phyloP scores from a whole-genome alignment of 345 rosid species.

The Geranium rotundifolium region DNA sequence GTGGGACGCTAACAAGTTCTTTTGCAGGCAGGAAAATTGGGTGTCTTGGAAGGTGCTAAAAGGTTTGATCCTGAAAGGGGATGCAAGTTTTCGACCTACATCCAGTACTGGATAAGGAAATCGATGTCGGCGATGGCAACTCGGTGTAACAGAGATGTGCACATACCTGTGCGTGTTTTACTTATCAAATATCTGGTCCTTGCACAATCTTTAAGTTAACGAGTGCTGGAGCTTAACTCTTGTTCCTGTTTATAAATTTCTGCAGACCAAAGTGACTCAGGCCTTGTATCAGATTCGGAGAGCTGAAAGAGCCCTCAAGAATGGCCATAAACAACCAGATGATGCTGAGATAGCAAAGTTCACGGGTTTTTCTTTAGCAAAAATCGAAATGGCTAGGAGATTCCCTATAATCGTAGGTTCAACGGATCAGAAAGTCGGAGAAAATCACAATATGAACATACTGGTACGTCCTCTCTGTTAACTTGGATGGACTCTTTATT shows the following conservation, averaged over 20 bases:
- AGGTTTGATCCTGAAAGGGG: conserved; percentile 80
- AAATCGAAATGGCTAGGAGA: conserved; percentile 58
- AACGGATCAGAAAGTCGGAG: conserved; percentile 52
- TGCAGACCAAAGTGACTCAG: conserved; percentile 36
- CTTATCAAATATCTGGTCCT: background rate
- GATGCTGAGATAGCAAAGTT: conserved; percentile 55
- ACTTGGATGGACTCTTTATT: too few species aligned
- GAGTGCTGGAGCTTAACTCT: conserved; percentile 6
- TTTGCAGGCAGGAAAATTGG: conserved; percentile 61
- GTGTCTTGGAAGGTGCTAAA: conserved; percentile 77
- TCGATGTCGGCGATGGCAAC: conserved; percentile 52
- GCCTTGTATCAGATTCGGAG: conserved; percentile 45
- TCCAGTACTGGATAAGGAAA: conserved; percentile 76
- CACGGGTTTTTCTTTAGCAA: conserved; percentile 46
- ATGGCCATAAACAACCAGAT: conserved; percentile 37
- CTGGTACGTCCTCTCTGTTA: conserved; percentile 27
- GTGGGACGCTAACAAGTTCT: background rate
- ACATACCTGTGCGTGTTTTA: conserved; percentile 44
- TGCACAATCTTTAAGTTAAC: background rate
- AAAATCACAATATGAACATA: conserved; percentile 33
- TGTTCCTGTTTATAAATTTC: conserved; percentile 8
- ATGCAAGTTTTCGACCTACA: conserved; percentile 75
- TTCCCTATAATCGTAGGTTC: conserved; percentile 74
- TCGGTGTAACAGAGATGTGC: conserved; percentile 50
- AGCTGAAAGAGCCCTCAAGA: conserved; percentile 48